A percentile compares a stretch with the other conserved stretches of the same genome.
These are phyloP conservation scores for Thermomyces lanuginosus DNA, from an alignment of 2,329 filamentous ascomycete genomes.

Conservation along the genomic window DNA sequence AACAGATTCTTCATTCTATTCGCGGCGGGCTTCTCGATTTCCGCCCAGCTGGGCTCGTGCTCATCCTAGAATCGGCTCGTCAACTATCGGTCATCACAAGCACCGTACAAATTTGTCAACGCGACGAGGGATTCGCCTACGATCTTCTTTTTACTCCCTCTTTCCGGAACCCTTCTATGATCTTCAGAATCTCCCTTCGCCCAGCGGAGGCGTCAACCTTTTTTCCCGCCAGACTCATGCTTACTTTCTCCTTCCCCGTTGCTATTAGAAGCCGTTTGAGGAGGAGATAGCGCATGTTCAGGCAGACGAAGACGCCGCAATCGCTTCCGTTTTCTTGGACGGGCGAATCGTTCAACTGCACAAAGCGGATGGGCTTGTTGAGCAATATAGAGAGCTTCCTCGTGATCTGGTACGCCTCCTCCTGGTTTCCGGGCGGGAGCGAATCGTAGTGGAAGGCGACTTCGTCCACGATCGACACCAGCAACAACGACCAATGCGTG, in stretches of 20 bases:
- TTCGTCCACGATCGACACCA: conserved; percentile 75
- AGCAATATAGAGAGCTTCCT: conserved; percentile 55
- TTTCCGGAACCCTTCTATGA: conserved; percentile 72
- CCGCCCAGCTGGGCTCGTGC: conserved; percentile 6
- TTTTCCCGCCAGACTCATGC: conserved; percentile 81
- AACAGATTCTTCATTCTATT: conserved; percentile 14
- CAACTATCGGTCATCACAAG: background rate
- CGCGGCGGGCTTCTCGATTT: conserved; percentile 10
- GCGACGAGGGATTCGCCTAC: conserved; percentile 32
- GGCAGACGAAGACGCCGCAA: conserved; percentile 89
- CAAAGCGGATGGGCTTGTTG: conserved; percentile 49
- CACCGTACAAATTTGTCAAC: background rate
- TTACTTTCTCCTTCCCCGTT: conserved; percentile 69
- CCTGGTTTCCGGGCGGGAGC: conserved; percentile 56
- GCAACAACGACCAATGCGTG: conserved; percentile 82
- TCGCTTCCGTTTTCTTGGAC: conserved; percentile 87
- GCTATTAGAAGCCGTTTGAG: conserved; percentile 66
- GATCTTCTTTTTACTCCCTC: conserved; percentile 73
- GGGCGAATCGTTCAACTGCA: conserved; percentile 69
- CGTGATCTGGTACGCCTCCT: conserved; percentile 54
- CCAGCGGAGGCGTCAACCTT: conserved; percentile 65
- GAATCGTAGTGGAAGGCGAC: conserved; percentile 96
- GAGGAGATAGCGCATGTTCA: conserved; percentile 87
- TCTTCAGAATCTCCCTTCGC: conserved; percentile 77
- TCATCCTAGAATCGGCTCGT: conserved; percentile 2